Evolutionary conservation across 2,329 filamentous ascomycete species (phyloP).

Genomic region (Hirsutella rhossiliensis): DNA sequence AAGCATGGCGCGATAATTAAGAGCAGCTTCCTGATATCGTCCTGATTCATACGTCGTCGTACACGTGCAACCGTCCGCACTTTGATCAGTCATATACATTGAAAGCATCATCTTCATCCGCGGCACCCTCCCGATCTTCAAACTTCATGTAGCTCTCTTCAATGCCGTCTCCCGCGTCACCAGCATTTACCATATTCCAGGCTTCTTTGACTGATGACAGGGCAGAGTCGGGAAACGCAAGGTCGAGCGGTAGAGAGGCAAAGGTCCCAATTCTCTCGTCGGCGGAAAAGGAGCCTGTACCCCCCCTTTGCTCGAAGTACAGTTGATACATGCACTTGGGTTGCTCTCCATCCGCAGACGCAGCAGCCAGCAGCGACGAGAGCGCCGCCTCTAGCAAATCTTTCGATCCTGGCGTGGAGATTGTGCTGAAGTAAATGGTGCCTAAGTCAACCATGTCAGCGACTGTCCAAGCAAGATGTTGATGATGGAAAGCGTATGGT

Average conservation of each 20-base stretch:
- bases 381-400: slow-evolving; percentile 27
- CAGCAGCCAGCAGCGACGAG: slow-evolving; percentile 24
- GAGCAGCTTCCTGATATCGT: no score
- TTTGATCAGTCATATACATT: slow-evolving; percentile 4
- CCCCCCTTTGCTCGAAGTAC: slow-evolving; percentile 39
- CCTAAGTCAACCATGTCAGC: slow-evolving; percentile 11
- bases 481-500: slow-evolving; percentile 6
- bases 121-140: slow-evolving; percentile 54
- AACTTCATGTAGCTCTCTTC: slow-evolving; percentile 59
- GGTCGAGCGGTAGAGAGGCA: slow-evolving; percentile 45
- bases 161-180: slow-evolving; percentile 28
- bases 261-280: slow-evolving; percentile 41
- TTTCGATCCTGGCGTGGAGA: slow-evolving; percentile 20
- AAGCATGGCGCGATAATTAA: no score
- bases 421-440: slow-evolving; percentile 24
- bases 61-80: not conserved
- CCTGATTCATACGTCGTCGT: no score
- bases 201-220: slow-evolving; percentile 55
- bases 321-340: slow-evolving; percentile 35
- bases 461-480: slow-evolving; percentile 8
- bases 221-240: slow-evolving; percentile 62
- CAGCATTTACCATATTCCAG: slow-evolving; percentile 54
- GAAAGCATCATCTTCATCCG: slow-evolving; percentile 45
- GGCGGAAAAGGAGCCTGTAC: slow-evolving; percentile 12
- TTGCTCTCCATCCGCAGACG: slow-evolving; percentile 13